A percentile compares a stretch with the other conserved stretches of the same genome.
Evolutionary conservation across 75 land plant genomes (phyloP).

Genomic region (Ceratopteris richardii): DNA sequence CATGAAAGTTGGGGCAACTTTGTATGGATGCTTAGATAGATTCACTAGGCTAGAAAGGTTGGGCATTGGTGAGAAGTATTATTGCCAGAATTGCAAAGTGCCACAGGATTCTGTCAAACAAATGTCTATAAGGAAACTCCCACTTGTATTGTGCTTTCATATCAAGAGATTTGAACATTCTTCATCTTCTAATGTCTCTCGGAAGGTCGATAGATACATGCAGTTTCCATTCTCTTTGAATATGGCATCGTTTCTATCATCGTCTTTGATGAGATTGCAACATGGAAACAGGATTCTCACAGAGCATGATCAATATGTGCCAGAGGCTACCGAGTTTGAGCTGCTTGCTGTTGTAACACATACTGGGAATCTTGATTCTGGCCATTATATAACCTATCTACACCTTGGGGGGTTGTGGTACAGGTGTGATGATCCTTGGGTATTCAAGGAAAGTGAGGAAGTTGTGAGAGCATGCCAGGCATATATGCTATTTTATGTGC

Average conservation of each 20-base stretch:
- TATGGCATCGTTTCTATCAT: slow-evolving; percentile 79
- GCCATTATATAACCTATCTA: slow-evolving; percentile 79
- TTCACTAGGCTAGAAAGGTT: slow-evolving; percentile 81
- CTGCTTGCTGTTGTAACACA: slow-evolving; percentile 88
- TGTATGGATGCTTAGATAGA: slow-evolving; percentile 77
- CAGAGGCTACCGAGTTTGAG: slow-evolving; percentile 61
- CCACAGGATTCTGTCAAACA: slow-evolving; percentile 83
- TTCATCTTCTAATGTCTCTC: slow-evolving; percentile 44
- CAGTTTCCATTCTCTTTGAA: slow-evolving; percentile 80
- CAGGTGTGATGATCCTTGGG: slow-evolving; percentile 95
- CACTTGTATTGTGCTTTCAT: slow-evolving; percentile 81
- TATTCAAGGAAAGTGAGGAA: slow-evolving; percentile 64
- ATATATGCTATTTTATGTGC: slow-evolving; percentile 92
- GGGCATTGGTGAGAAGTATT: slow-evolving; percentile 70
- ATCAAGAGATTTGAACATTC: slow-evolving; percentile 93
- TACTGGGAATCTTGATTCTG: slow-evolving; percentile 69
- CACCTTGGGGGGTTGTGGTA: slow-evolving; percentile 66
- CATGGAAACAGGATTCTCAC: slow-evolving; percentile 73
- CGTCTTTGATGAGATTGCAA: slow-evolving; percentile 57
- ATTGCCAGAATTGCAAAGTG: slow-evolving; percentile 66
- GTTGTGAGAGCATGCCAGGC: slow-evolving; percentile 73
- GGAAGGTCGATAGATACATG: slow-evolving; percentile 72
- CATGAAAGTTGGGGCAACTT: slow-evolving; percentile 12
- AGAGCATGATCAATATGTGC: slow-evolving; percentile 39
- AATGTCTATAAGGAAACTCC: slow-evolving; percentile 81